Evolutionary conservation across 1,284 basidiomycete species (phyloP), one percentile per base, ranked within the genome.

Genomic region (Trichosporon coremiiforme): DNA sequence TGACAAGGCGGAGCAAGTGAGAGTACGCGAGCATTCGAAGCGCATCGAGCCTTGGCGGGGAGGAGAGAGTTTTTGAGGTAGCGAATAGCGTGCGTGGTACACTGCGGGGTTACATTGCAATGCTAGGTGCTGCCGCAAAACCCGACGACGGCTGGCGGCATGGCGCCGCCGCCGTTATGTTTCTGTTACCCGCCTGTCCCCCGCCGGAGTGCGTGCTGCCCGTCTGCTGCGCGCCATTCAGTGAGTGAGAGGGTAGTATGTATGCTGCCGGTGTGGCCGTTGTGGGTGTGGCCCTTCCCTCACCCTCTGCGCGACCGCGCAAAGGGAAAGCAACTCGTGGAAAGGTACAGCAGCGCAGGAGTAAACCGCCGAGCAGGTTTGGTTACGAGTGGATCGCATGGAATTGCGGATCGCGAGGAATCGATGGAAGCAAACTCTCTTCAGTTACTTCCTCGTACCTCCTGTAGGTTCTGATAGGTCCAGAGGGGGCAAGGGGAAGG

Each of bases 401-500:
- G 17, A 33, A 33, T 9, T 17, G 57, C 4, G 57, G 57, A 35
- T 62, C 57, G 57, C 57, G 29, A 15, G 57, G 7, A 62, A 35
- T 55, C 57, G 57, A 35, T 33, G 57, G 29, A 62, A n/a, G 57
- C 57, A 62, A 62, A 62, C 57, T 62, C 31, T 62, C 29, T 33
- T 35, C 17, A 12, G 15, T 4, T 15, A 33, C 57, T 22, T 53
- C 50, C 50, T 53, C 6, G 50, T 53, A 53, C 50, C 50, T 53
- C 50, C 50, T 22, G 50, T 13, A 25, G 20, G 20, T 17, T 20
- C 20, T 20, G 50, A 53, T 53, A 25, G 20, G 50, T 12, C n/a
- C 5, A 53, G 50, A 25, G 2, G 50, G 50, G 20, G 5, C 1
- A 12, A 25, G 22, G 50, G 50, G 20, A 53, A 22, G 10, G 50